Evolutionary conservation across 805 yeast genomes (phyloP).

Genomic region (Candida nitratophila): DNA sequence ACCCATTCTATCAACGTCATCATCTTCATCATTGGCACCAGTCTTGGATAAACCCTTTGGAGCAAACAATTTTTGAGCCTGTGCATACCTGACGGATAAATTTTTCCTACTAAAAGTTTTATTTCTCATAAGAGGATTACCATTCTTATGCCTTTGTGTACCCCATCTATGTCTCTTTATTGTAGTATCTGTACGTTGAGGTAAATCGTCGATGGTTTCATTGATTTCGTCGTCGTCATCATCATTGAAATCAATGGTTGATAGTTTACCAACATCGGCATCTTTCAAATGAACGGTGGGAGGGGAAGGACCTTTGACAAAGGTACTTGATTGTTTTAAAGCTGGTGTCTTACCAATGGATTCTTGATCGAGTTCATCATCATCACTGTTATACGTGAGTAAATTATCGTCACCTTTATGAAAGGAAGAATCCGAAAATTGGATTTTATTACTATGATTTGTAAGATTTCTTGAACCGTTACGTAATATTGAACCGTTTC

Average conservation of each 20-base stretch:
- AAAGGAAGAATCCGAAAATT: conserved; percentile 1
- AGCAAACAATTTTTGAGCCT: conserved; percentile 16
- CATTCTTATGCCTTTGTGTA: conserved; percentile 71
- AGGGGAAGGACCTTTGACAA: conserved; percentile 7
- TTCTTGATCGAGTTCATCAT: conserved; percentile 10
- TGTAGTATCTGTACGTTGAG: conserved; percentile 35
- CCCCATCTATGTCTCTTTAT: conserved; percentile 88
- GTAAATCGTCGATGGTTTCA: conserved; percentile 8
- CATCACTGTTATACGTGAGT: conserved; percentile 2
- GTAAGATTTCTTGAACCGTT: conserved; percentile 1
- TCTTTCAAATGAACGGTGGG: conserved; percentile 11
- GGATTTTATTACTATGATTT: conserved; percentile 1
- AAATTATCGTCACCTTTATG: not conserved
- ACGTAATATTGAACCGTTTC: not conserved
- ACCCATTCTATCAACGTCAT: conserved; percentile 19
- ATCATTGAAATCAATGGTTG: conserved; percentile 6
- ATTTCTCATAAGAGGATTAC: conserved; percentile 57
- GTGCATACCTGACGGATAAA: conserved; percentile 15
- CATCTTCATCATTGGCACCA: conserved; percentile 3
- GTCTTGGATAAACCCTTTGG: not conserved
- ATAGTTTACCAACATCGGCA: conserved; percentile 15
- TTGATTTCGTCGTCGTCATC: conserved; percentile 17
- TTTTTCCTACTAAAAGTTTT: conserved; percentile 39
- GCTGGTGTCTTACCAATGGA: conserved; percentile 19
- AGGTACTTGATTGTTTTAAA: conserved; percentile 5